phyloP scores from a whole-genome alignment of 1,284 basidiomycete species.

The Marasmius fiardii region DNA sequence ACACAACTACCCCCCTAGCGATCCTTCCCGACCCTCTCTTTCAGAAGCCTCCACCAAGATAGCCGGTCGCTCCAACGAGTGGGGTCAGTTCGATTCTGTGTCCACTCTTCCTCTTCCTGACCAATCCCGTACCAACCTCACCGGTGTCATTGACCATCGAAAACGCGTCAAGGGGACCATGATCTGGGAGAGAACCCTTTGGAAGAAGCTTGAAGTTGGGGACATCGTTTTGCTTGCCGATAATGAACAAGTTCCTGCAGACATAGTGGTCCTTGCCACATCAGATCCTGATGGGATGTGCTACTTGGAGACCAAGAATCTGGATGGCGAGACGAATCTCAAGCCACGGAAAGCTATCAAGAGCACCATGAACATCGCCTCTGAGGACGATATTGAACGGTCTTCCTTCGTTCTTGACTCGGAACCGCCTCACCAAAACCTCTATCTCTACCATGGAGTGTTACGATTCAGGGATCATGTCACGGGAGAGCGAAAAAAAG shows the following conservation, averaged over 20 bases:
- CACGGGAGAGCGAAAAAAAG: conserved; percentile 52
- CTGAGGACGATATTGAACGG: conserved; percentile 90
- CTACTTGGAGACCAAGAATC: conserved; percentile 92
- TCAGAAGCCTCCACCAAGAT: conserved; percentile 26
- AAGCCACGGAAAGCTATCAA: conserved; percentile 82
- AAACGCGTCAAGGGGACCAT: conserved; percentile 69
- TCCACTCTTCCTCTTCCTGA: conserved; percentile 54
- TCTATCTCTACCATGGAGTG: conserved; percentile 90
- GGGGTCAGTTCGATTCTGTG: conserved; percentile 33
- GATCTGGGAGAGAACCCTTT: conserved; percentile 92
- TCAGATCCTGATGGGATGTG: conserved; percentile 84
- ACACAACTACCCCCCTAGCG: conserved; percentile 59
- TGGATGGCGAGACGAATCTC: conserved; percentile 97
- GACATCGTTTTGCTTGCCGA: conserved; percentile 89
- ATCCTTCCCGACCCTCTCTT: conserved; percentile 29
- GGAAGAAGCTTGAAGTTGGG: conserved; percentile 99
- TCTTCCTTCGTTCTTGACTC: conserved; percentile 87
- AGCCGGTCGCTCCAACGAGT: conserved; percentile 22
- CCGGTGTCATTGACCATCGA: conserved; percentile 80
- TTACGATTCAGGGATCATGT: conserved; percentile 66
- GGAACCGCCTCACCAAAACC: conserved; percentile 90
- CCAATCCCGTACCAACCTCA: conserved; percentile 37
- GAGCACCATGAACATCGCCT: conserved; percentile 74
- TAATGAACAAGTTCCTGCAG: conserved; percentile 95
- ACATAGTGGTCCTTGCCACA: conserved; percentile 87